Evolutionary conservation across 805 yeast species (phyloP).

Genomic region (Tetrapisispora arboricola): DNA sequence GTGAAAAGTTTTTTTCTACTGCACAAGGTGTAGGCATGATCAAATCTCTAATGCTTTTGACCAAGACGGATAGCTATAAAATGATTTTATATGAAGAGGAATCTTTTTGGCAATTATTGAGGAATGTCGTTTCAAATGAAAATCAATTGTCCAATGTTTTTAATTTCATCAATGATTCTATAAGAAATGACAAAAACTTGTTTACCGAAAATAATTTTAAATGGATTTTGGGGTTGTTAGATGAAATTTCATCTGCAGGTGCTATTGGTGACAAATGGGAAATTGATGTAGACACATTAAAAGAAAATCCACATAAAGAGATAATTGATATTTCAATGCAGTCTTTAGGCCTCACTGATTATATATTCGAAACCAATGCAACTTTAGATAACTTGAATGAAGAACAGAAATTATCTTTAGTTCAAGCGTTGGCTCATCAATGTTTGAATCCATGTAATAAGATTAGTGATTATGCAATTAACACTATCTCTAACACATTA

Average conservation of each 20-base stretch:
- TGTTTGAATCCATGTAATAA: slow-evolving; percentile 83
- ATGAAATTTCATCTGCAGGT: slow-evolving; percentile 73
- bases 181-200: slow-evolving; percentile 25
- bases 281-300: slow-evolving; percentile 39
- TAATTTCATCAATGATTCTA: slow-evolving; percentile 36
- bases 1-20: slow-evolving; percentile 27
- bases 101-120: slow-evolving; percentile 45
- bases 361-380: slow-evolving; percentile 33
- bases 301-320: slow-evolving; percentile 41
- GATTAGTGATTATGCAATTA: slow-evolving; percentile 55
- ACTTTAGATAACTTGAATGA: slow-evolving; percentile 8
- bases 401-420: slow-evolving; percentile 41
- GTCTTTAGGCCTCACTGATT: slow-evolving; percentile 52
- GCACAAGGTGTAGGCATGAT: slow-evolving; percentile 40
- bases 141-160: slow-evolving; percentile 36
- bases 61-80: slow-evolving; percentile 18
- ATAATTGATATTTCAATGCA: slow-evolving; percentile 49
- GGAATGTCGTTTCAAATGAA: slow-evolving; percentile 36
- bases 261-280: slow-evolving; percentile 73
- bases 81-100: slow-evolving; percentile 39
- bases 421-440: slow-evolving; percentile 81
- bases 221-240: slow-evolving; percentile 58
- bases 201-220: slow-evolving; percentile 46
- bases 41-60: slow-evolving; percentile 31
- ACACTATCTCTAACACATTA: slow-evolving; percentile 36